A percentile compares a stretch with the other conserved stretches of the same genome.
phyloP scores from a whole-genome alignment of 106 monocot species.

The Acorus calamus region DNA sequence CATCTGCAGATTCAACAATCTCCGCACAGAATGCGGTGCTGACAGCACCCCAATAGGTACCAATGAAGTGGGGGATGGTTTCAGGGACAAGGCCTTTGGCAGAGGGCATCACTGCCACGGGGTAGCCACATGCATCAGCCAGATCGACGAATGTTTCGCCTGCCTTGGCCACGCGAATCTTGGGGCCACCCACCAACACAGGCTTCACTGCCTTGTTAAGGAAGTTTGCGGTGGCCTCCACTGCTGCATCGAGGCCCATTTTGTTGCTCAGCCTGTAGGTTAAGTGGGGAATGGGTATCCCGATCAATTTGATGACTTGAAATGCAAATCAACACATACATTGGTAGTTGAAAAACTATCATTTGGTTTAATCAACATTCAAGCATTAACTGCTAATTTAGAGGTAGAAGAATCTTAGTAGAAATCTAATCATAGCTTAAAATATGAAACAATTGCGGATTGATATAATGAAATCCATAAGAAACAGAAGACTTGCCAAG shows the following conservation, averaged over 20 bases:
- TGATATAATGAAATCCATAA: too few relatives aligned
- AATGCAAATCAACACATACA: too few relatives aligned
- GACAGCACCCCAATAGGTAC: conserved; percentile 69
- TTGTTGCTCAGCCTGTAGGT: conserved; percentile 44
- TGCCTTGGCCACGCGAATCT: conserved; percentile 47
- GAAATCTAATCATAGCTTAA: too few relatives aligned
- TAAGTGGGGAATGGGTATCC: background rate
- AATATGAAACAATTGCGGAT: too few relatives aligned
- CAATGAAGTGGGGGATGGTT: conserved; percentile 38
- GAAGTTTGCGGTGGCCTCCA: conserved; percentile 35
- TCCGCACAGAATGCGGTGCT: conserved; percentile 62
- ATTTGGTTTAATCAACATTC: too few relatives aligned
- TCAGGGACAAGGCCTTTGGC: conserved; percentile 56
- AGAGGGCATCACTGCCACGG: conserved; percentile 48
- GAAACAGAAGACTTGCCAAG: too few relatives aligned
- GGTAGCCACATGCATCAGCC: conserved; percentile 33
- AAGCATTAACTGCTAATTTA: too few relatives aligned
- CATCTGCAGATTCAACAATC: conserved; percentile 57
- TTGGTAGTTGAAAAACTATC: too few relatives aligned
- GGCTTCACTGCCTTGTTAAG: conserved; percentile 64
- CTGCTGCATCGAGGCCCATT: conserved; percentile 38
- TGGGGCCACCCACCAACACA: conserved; percentile 46
- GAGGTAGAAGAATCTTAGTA: too few relatives aligned
- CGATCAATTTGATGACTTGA: too few relatives aligned
- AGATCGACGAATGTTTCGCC: conserved; percentile 44